Evolutionary conservation across 1,139 yeast species (phyloP), one percentile per base, ranked within the genome.

Genomic region (Hemisphaericaspora xylofermentans): DNA sequence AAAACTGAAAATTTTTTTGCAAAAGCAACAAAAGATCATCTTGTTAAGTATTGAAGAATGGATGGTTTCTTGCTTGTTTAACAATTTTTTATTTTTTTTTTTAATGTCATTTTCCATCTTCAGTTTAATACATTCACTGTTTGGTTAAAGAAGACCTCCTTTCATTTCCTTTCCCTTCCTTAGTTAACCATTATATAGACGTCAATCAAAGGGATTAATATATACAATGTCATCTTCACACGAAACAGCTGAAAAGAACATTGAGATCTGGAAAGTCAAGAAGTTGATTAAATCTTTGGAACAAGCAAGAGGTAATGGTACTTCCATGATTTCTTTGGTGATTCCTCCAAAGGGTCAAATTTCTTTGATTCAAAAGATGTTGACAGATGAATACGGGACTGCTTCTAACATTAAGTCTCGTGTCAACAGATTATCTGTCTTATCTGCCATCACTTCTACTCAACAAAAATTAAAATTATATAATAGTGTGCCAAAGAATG

Each of bases 231-330:
- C 39, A 4, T n/a, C 33, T 5, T 27, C 38, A 14, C 39, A 36
- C 24, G 63, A 58, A 46, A 52, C 56, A 35, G 97, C 97, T 39
- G 98, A 93, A 64, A 89, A 87, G 74, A 91, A 89, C 71, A 93
- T 93, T 64, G 96, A 93, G 75, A 89, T 93, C 73, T 93, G 98
- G 98, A 93, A 93, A 82, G 84, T 93, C 77, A 91, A 91, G 76
- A 93, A 93, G 71, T 74, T 85, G 77, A 81, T 84, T 74, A 85
- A 84, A 67, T 81, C 88, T 48, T 77, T 93, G 57, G 94, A 91
- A 63, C 71, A 71, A 58, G 98, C 98, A 44, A 80, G 96, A 66
- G 98, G 98, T 66, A 93, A 93, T 62, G 98, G 98, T 66, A 93
- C 98, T 38, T 93, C 98, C 27, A 93, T 93, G 98, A 93, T 93